phyloP scores from a whole-genome alignment of 129 eudicot species.

The Deinandra increscens region DNA sequence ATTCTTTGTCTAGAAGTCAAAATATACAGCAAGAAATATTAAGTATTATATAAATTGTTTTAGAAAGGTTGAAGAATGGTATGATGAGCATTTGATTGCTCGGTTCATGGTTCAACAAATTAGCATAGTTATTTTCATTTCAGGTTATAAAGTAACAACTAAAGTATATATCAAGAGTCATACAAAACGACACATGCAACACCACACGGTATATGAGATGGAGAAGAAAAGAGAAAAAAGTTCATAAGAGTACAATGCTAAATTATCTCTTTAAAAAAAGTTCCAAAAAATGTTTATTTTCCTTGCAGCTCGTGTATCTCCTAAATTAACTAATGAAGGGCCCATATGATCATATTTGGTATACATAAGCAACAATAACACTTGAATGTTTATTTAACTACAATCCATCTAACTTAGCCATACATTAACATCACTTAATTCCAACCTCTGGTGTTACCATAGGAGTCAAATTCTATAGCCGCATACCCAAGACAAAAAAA shows the following conservation, averaged over 20 bases:
- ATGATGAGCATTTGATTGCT: no score
- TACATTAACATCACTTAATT: neutral
- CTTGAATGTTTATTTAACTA: neutral
- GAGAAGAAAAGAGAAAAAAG: neutral
- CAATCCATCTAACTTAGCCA: neutral
- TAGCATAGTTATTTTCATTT: neutral
- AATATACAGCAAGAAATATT: neutral
- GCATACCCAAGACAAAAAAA: no score
- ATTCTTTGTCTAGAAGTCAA: neutral
- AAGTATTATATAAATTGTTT: neutral
- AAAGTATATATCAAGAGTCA: neutral
- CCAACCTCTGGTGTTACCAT: no score
- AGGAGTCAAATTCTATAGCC: no score
- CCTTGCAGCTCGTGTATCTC: neutral
- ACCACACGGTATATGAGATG: neutral
- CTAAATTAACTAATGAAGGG: neutral
- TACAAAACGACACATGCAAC: no score
- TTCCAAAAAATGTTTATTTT: neutral
- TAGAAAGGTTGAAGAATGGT: neutral
- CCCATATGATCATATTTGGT: neutral
- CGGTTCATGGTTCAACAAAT: neutral
- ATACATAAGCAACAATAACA: no score
- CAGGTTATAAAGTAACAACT: no score
- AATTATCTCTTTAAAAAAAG: no score
- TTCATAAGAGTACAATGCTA: neutral